Percentiles rank a stretch among this genome's conserved stretches.
phyloP scores from a whole-genome alignment of 192 early-diverging fungal genomes.

The Polychytrium aggregatum region DNA sequence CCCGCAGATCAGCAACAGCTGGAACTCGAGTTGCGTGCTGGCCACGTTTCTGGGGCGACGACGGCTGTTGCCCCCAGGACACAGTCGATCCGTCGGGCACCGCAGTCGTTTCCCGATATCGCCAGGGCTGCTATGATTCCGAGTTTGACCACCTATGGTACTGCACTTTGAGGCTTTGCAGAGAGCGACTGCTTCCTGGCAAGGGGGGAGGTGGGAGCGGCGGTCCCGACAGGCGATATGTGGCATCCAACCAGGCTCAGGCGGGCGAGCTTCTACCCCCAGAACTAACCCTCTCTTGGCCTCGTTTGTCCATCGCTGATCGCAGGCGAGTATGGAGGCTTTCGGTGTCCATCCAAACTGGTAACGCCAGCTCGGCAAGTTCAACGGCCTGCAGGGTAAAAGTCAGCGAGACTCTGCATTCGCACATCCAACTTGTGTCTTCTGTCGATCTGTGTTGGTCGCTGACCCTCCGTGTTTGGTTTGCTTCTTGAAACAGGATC shows the following conservation, averaged over 20 bases:
- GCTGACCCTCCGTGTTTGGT: too few relatives aligned
- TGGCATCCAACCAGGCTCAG: too few relatives aligned
- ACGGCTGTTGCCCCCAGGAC: neutral
- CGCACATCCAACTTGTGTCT: too few relatives aligned
- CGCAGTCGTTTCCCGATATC: neutral
- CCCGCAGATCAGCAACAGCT: conserved; percentile 4
- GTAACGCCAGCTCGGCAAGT: conserved; percentile 6
- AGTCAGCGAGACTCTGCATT: too few relatives aligned
- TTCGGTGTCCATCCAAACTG: neutral
- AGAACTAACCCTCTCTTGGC: too few relatives aligned
- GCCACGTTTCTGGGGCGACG: conserved; percentile 2
- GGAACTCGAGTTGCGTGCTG: conserved; percentile 2
- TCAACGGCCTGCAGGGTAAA: conserved; percentile 5
- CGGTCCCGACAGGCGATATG: too few relatives aligned
- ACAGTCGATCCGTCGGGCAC: neutral
- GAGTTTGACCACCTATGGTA: conserved; percentile 7
- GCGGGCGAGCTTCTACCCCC: too few relatives aligned
- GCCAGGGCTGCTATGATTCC: conserved; percentile 1
- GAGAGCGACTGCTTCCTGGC: too few relatives aligned
- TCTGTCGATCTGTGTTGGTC: too few relatives aligned
- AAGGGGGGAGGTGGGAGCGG: too few relatives aligned
- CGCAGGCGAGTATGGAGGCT: conserved; percentile 9
- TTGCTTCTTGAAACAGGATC: conserved; percentile 3
- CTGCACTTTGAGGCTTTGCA: too few relatives aligned
- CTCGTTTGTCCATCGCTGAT: too few relatives aligned